Evolutionary conservation across 805 yeast genomes (phyloP).

Genomic region (Candida bentonensis): DNA sequence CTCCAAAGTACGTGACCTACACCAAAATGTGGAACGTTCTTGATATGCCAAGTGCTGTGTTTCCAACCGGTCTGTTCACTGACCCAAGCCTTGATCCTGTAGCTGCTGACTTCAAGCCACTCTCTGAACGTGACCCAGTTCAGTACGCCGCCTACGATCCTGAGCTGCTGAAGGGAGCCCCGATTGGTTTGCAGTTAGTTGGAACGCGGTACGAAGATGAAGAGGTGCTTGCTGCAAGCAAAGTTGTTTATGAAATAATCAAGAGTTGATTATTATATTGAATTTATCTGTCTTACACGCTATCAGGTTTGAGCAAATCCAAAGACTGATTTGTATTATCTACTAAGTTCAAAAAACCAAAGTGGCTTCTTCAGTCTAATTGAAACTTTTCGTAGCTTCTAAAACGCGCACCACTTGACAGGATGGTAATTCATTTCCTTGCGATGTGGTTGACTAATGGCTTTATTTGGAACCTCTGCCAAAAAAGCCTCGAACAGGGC

Average conservation of each 20-base stretch:
- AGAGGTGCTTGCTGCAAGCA: slow-evolving; percentile 25
- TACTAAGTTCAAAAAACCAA: background rate
- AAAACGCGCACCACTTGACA: too few species aligned
- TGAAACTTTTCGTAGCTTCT: background rate
- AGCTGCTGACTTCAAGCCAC: slow-evolving; percentile 2
- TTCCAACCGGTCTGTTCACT: slow-evolving; percentile 1
- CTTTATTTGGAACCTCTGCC: too few species aligned
- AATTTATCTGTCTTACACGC: background rate
- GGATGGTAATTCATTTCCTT: too few species aligned
- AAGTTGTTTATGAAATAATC: slow-evolving; percentile 1
- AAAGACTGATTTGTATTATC: background rate
- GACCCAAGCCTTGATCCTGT: background rate
- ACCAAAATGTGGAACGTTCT: slow-evolving; percentile 52
- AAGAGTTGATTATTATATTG: background rate
- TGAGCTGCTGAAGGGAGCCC: slow-evolving; percentile 34
- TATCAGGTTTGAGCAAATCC: background rate
- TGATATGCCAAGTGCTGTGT: slow-evolving; percentile 41
- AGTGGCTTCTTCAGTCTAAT: background rate
- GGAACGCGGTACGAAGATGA: slow-evolving; percentile 48
- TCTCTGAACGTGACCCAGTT: background rate
- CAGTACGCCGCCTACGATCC: slow-evolving; percentile 27
- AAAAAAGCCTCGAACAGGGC: too few species aligned
- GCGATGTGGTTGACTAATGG: too few species aligned
- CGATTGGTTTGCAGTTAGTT: slow-evolving; percentile 43
- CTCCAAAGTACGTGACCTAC: slow-evolving; percentile 59